Evolutionary conservation across 148 eudicot species (phyloP), one percentile per base, ranked within the genome.

Genomic region (Arbutus unedo): DNA sequence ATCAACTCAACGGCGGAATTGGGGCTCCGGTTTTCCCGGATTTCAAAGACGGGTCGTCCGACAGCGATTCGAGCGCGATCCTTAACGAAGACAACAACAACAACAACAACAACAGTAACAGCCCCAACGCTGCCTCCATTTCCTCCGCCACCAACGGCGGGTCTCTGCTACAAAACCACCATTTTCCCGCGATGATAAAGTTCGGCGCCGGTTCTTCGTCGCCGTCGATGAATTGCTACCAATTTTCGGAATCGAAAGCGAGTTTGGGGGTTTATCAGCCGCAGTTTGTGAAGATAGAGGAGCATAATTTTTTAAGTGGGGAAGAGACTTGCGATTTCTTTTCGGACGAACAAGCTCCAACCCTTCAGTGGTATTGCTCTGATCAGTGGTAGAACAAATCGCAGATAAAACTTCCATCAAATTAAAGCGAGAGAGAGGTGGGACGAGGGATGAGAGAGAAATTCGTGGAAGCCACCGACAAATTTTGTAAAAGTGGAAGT

Each of bases 51-150:
- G 97, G 97, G 7, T 90, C 90, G 1, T 92, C 98, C 0, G 95
- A 93, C 5, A 96, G 99, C 59, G 93, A 95, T 60, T 91, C 99
- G 2, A 96, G 99, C 57, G 99, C 98, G 3, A 91, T 96, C 67
- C 85, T 96, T 43, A 94, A 94, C 87, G 96, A 94, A 44, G 98
- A 91, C 15, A 85, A 84, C 85, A 83, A 66, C 84, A 75, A 74
- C 84, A 75, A 74, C 38, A 31, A 31, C 38, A 31, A 31, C 38
- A 31, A 31, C 51, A 55, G 64, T 41, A 47, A 8, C 44, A 91
- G 92, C 83, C 94, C 94, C 49, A 91, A 86, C 4, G 78, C 48
- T 10, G 85, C 90, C 4, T 85, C 89, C 11, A 88, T 87, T 13
- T 83, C 89, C 3, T 86, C 91, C 25, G 75, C 74, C 77, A 66